These are phyloP conservation scores for Akanthomyces lecanii DNA, from an alignment of 2,329 filamentous ascomycete genomes.

Conservation along the genomic window DNA sequence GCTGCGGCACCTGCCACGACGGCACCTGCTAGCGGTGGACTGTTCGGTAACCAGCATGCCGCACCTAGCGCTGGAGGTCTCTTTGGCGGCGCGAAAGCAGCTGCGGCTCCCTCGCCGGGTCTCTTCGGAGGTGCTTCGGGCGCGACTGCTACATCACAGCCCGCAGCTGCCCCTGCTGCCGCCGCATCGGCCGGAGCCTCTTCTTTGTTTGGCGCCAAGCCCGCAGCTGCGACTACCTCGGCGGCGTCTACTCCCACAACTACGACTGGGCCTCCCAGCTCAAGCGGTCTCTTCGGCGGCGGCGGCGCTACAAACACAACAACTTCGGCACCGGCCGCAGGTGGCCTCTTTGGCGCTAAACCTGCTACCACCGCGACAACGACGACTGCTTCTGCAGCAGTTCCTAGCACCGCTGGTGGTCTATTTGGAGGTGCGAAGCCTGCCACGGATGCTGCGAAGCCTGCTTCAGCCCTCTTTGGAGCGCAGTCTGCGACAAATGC, in stretches of 20 bases:
- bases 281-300: slow-evolving; percentile 22
- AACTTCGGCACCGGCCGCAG: slow-evolving; percentile 27
- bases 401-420: slow-evolving; percentile 25
- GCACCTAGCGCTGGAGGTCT: slow-evolving; percentile 22
- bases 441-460: slow-evolving; percentile 22
- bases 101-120: slow-evolving; percentile 22
- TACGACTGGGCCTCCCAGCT: slow-evolving; percentile 19
- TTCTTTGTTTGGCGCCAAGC: slow-evolving; percentile 25
- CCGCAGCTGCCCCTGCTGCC: slow-evolving; percentile 22
- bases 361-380: slow-evolving; percentile 32
- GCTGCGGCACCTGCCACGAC: slow-evolving; percentile 15
- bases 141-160: slow-evolving; percentile 26
- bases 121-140: slow-evolving; percentile 31
- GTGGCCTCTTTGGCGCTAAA: slow-evolving; percentile 38
- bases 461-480: slow-evolving; percentile 30
- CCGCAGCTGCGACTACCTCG: slow-evolving; percentile 21
- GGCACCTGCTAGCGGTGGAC: slow-evolving; percentile 15
- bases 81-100: slow-evolving; percentile 26
- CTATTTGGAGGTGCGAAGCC: slow-evolving; percentile 32
- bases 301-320: slow-evolving; percentile 18
- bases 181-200: slow-evolving; percentile 16
- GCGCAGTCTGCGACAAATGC: slow-evolving; percentile 29
- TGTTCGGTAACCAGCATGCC: slow-evolving; percentile 21
- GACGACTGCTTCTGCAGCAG: slow-evolving; percentile 29
- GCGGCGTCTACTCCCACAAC: slow-evolving; percentile 24